These are phyloP conservation scores for Talaromyces proteolyticus DNA, from an alignment of 495 filamentous ascomycete species.

Conservation along the genomic window DNA sequence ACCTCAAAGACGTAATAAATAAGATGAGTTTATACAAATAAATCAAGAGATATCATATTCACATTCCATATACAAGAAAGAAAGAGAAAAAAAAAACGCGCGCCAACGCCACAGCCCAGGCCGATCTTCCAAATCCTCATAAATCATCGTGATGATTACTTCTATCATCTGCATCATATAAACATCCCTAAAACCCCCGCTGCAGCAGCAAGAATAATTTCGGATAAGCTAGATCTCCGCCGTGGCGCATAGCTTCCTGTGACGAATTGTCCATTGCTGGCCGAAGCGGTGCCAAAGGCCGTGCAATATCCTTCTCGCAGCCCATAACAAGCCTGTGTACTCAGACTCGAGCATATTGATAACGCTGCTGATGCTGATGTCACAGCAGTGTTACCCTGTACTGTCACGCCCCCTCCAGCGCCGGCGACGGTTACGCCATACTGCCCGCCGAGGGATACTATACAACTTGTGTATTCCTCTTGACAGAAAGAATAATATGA, in stretches of 20 bases:
- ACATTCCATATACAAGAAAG: background rate
- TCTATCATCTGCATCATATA: conserved; percentile 19
- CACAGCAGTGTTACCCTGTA: conserved; percentile 48
- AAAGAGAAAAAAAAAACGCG: background rate
- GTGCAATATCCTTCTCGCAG: conserved; percentile 49
- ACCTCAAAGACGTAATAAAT: background rate
- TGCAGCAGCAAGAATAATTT: conserved; percentile 32
- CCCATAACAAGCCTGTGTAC: conserved; percentile 52
- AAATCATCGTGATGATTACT: background rate
- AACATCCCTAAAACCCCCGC: conserved; percentile 40
- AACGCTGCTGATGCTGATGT: conserved; percentile 43
- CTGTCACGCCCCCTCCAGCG: conserved; percentile 51
- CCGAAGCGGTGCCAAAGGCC: conserved; percentile 26
- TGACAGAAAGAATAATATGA: conserved; percentile 62
- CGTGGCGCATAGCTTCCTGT: conserved; percentile 19
- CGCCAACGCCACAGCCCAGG: background rate
- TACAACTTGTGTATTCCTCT: conserved; percentile 58
- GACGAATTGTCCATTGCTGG: conserved; percentile 14
- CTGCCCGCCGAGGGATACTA: conserved; percentile 46
- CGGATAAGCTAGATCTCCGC: conserved; percentile 27
- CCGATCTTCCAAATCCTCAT: background rate
- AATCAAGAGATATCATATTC: background rate
- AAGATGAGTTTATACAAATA: background rate
- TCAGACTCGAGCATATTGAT: conserved; percentile 62
- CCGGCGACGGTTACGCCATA: conserved; percentile 40